Conservation (phyloP, 306 rosid species). For the Casuarina equisetifolia region DNA sequence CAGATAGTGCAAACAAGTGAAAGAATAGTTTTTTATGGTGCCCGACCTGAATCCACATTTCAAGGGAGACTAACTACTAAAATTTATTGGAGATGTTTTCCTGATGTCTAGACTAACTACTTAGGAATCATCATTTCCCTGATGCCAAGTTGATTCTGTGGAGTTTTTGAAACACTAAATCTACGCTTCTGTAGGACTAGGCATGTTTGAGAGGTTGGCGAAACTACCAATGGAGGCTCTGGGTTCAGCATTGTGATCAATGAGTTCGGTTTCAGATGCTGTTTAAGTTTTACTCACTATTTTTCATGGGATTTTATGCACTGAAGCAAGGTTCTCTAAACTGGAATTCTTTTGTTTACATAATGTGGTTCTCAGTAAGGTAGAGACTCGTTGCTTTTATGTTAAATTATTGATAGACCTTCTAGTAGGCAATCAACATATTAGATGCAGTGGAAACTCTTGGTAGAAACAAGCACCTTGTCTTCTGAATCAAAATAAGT, state of each 20-base stretch:
- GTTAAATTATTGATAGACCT: not conserved
- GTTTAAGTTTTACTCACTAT: not conserved
- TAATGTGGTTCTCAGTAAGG: not conserved
- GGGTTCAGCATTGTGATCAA: not conserved
- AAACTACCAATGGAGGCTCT: too few species aligned
- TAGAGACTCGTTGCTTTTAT: not conserved
- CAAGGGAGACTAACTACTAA: too few species aligned
- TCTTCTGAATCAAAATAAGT: not conserved
- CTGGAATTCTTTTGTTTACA: not conserved
- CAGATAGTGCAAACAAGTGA: too few species aligned
- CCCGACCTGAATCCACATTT: too few species aligned
- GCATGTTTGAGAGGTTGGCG: too few species aligned
- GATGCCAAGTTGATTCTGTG: too few species aligned
- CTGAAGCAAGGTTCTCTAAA: not conserved
- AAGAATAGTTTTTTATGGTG: too few species aligned
- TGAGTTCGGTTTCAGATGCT: not conserved
- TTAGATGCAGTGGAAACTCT: slow-evolving; percentile 13
- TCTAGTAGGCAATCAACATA: not conserved
- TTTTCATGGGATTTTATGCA: not conserved
- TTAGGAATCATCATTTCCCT: too few species aligned
- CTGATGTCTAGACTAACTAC: too few species aligned
- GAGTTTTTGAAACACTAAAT: too few species aligned
- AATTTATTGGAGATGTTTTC: too few species aligned
- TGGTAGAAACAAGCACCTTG: not conserved
- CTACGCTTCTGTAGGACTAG: too few species aligned